phyloP scores from a whole-genome alignment of 805 yeast genomes.

The Hanseniaspora guilliermondii region DNA sequence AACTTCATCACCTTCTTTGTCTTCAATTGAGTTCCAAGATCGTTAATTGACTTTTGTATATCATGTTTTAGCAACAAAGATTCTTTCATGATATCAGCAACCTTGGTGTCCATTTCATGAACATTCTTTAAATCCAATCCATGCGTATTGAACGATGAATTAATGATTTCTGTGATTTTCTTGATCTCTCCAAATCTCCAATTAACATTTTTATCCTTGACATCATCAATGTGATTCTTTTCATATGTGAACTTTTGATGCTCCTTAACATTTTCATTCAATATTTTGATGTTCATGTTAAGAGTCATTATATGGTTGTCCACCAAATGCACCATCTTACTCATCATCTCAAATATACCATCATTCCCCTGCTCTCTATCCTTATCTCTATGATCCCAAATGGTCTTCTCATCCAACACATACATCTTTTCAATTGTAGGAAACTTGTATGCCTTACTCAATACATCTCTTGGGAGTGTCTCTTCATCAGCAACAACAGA shows the following conservation, averaged over 20 bases:
- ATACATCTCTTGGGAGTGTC: conserved; percentile 15
- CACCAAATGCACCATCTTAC: conserved; percentile 14
- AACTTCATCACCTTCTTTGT: neutral
- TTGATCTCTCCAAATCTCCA: conserved; percentile 28
- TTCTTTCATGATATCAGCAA: neutral
- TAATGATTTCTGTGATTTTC: neutral
- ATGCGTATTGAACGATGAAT: neutral
- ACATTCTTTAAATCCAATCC: neutral
- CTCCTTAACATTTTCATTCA: conserved; percentile 26
- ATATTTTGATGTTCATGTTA: conserved; percentile 23
- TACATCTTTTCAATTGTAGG: conserved; percentile 19
- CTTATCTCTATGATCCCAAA: conserved; percentile 15
- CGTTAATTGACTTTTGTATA: neutral
- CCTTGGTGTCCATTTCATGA: neutral
- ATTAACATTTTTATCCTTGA: conserved; percentile 24
- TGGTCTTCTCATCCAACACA: conserved; percentile 17
- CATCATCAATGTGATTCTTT: conserved; percentile 21
- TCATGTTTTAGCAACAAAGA: neutral
- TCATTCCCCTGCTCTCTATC: neutral
- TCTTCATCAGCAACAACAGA: conserved; percentile 29
- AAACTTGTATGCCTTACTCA: conserved; percentile 22
- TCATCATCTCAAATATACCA: neutral
- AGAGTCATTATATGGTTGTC: conserved; percentile 28
- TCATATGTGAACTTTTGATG: conserved; percentile 22
- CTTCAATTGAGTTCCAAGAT: neutral